These are phyloP conservation scores for Anaeramoeba ignava DNA, from an alignment of 78 protist genomes.

Conservation along the genomic window DNA sequence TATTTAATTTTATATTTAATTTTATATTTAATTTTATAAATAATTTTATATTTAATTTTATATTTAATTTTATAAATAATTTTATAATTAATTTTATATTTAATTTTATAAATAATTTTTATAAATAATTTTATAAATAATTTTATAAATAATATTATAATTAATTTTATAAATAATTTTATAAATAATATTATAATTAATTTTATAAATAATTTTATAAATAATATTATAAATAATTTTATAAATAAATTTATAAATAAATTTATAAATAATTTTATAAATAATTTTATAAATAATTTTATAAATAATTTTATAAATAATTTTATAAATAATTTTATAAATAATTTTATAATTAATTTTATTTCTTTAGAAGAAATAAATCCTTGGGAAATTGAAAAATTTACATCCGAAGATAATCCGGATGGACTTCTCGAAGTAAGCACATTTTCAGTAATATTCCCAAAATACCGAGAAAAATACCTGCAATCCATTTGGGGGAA, in stretches of 20 bases:
- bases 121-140: neutral
- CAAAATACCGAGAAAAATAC: conserved; percentile 67
- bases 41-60: too few species aligned
- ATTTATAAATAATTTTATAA: neutral
- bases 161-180: neutral
- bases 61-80: too few species aligned
- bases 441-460: conserved; percentile 82
- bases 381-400: conserved; percentile 54
- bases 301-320: neutral
- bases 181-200: neutral
- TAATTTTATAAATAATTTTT: too few species aligned
- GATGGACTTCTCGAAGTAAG: conserved; percentile 29
- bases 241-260: neutral
- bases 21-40: too few species aligned
- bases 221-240: neutral
- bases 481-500: conserved; percentile 46
- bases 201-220: neutral
- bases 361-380: conserved; percentile 37
- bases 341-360: conserved; percentile 1
- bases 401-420: conserved; percentile 29
- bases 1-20: too few species aligned
- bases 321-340: neutral
- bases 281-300: neutral
- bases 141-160: neutral
- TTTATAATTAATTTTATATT: too few species aligned